Percentiles rank a stretch among this genome's conserved stretches.
These are phyloP conservation scores for Naegleria lovaniensis DNA, from an alignment of 208 protist species.

Conservation along the genomic window DNA sequence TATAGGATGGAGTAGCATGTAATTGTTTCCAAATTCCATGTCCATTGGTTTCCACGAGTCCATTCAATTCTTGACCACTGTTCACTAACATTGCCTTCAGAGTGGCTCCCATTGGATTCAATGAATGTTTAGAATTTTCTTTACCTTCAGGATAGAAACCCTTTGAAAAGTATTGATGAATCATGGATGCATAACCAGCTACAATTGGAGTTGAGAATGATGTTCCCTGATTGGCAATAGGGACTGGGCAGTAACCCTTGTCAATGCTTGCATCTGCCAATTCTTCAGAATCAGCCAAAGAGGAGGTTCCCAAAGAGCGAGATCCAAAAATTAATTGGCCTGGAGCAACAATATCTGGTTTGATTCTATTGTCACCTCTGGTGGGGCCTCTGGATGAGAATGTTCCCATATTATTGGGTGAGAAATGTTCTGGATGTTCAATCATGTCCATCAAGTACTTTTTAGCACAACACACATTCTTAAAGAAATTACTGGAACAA, in stretches of 20 bases:
- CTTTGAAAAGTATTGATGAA: constrained; percentile 22
- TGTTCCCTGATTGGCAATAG: constrained; percentile 13
- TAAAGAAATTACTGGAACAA: neutral
- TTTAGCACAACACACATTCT: neutral
- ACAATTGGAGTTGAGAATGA: constrained; percentile 23
- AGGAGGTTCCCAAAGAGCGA: neutral
- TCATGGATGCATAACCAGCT: constrained; percentile 3
- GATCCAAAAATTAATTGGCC: constrained; percentile 55
- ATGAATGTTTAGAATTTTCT: neutral
- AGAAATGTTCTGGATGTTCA: neutral
- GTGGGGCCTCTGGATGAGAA: constrained; percentile 63
- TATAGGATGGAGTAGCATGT: neutral
- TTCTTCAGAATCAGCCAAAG: neutral
- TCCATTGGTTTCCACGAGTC: constrained; percentile 27
- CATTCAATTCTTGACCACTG: neutral
- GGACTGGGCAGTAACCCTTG: constrained; percentile 6
- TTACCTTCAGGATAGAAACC: constrained; percentile 11
- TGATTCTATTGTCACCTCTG: constrained; percentile 60
- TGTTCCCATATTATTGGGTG: constrained; percentile 45
- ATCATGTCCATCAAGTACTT: neutral
- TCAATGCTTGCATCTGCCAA: neutral
- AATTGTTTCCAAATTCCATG: neutral
- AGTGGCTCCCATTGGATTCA: constrained; percentile 41
- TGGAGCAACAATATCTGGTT: constrained; percentile 69
- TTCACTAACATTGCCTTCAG: constrained; percentile 17